These are phyloP conservation scores for Senna siamea DNA, from an alignment of 306 rosid genomes.

Conservation along the genomic window DNA sequence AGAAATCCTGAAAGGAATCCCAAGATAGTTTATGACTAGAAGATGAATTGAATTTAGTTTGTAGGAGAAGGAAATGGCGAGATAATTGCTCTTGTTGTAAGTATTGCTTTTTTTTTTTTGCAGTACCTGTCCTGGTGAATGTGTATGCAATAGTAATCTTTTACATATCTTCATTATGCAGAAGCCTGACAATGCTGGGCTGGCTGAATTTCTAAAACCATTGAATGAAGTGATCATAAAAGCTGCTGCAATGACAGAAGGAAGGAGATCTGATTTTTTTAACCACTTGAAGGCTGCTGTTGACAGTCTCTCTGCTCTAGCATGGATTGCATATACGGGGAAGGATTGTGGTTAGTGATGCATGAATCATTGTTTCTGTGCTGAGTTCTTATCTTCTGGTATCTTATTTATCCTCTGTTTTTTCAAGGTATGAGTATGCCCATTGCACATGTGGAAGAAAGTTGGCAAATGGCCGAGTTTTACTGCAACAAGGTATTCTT, in stretches of 20 bases:
- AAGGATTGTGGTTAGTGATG: slow-evolving; percentile 79
- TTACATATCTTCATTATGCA: slow-evolving; percentile 43
- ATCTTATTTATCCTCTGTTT: slow-evolving; percentile 35
- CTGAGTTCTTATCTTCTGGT: slow-evolving; percentile 28
- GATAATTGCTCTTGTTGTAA: neutral
- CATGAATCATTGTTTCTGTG: slow-evolving; percentile 11
- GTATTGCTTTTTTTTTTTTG: slow-evolving; percentile 6
- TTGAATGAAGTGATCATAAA: slow-evolving; percentile 69
- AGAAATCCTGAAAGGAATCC: slow-evolving; percentile 2
- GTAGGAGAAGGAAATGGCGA: slow-evolving; percentile 21
- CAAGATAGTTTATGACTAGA: slow-evolving; percentile 12
- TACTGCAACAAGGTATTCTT: slow-evolving; percentile 90
- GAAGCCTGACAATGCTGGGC: slow-evolving; percentile 82
- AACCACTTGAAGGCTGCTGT: slow-evolving; percentile 88
- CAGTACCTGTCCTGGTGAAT: slow-evolving; percentile 8
- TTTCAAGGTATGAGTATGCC: slow-evolving; percentile 98
- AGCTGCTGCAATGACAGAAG: slow-evolving; percentile 74
- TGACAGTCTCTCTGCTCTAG: slow-evolving; percentile 95
- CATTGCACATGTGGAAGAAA: slow-evolving; percentile 95
- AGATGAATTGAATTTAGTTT: slow-evolving; percentile 8
- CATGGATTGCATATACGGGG: slow-evolving; percentile 90
- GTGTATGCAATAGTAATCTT: slow-evolving; percentile 23
- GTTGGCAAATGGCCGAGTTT: slow-evolving; percentile 99
- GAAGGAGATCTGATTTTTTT: slow-evolving; percentile 82
- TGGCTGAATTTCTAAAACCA: slow-evolving; percentile 87